These are phyloP conservation scores for Hebeloma cylindrosporum DNA, from an alignment of 768 basidiomycete species.

Conservation along the genomic window DNA sequence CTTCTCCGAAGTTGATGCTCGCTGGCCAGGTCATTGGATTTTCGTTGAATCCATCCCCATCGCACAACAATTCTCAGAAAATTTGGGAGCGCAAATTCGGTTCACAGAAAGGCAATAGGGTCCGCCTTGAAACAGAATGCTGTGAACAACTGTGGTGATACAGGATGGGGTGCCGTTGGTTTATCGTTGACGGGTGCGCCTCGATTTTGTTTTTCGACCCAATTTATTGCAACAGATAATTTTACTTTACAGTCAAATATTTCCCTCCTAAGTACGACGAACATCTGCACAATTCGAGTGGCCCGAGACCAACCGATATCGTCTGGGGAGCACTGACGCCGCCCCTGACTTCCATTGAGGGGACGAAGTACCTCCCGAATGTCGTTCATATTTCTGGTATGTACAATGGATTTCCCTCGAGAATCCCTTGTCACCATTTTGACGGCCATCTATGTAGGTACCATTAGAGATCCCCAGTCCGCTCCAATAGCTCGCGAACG, in stretches of 20 bases:
- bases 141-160: constrained; percentile 75
- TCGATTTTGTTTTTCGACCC: background rate
- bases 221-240: background rate
- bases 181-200: constrained; percentile 67
- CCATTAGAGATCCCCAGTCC: constrained; percentile 81
- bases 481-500: constrained; percentile 76
- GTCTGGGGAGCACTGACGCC: constrained; percentile 81
- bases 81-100: constrained; percentile 19
- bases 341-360: constrained; percentile 62
- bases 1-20: constrained; percentile 10
- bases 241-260: constrained; percentile 80
- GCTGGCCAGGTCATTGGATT: constrained; percentile 80
- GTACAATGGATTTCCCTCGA: constrained; percentile 19
- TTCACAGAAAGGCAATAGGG: constrained; percentile 67
- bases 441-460: constrained; percentile 55
- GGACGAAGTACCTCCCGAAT: constrained; percentile 64
- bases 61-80: constrained; percentile 26
- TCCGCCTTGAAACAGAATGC: constrained; percentile 68
- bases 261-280: constrained; percentile 82
- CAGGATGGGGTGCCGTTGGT: constrained; percentile 83
- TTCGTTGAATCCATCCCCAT: constrained; percentile 78
- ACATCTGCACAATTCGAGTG: constrained; percentile 83
- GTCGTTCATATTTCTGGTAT: constrained; percentile 81
- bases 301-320: constrained; percentile 76
- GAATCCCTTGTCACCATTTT: background rate